Percentiles rank a stretch among this genome's conserved stretches.
phyloP scores from a whole-genome alignment of 441 rosid species.

The Mallotus japonicus region DNA sequence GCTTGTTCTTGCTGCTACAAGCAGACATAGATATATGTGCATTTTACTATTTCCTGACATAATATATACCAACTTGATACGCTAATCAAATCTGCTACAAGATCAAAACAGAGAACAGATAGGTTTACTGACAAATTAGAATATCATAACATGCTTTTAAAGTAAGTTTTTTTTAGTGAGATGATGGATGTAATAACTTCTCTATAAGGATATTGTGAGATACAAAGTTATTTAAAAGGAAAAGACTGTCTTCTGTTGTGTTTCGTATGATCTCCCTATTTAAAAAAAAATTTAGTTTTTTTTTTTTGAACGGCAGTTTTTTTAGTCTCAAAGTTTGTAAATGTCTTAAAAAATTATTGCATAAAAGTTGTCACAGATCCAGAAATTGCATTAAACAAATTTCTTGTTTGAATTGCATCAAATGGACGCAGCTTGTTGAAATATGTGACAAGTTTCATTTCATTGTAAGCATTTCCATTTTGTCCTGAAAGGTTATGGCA shows the following conservation, averaged over 20 bases:
- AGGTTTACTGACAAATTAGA: background rate
- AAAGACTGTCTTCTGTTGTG: too few species aligned
- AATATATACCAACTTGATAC: background rate
- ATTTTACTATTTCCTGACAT: background rate
- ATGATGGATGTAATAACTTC: too few species aligned
- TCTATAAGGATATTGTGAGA: too few species aligned
- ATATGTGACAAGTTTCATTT: background rate
- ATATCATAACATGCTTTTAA: background rate
- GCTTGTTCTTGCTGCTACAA: background rate
- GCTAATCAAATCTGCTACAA: background rate
- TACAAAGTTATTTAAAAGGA: too few species aligned
- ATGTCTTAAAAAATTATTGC: background rate
- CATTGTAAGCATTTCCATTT: too few species aligned
- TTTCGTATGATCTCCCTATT: too few species aligned
- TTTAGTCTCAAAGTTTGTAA: background rate
- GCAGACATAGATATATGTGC: background rate
- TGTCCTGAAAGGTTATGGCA: too few species aligned
- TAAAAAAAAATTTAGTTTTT: too few species aligned
- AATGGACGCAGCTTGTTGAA: background rate
- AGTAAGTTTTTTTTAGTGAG: too few species aligned
- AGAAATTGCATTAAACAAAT: background rate
- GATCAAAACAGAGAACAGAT: background rate
- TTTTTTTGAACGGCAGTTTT: too few species aligned
- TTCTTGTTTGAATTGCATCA: background rate
- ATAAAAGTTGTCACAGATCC: background rate